Evolutionary conservation across 164 flowering plant genomes (phyloP), one percentile per base, ranked within the genome.

Genomic region (Cinnamomum chago): DNA sequence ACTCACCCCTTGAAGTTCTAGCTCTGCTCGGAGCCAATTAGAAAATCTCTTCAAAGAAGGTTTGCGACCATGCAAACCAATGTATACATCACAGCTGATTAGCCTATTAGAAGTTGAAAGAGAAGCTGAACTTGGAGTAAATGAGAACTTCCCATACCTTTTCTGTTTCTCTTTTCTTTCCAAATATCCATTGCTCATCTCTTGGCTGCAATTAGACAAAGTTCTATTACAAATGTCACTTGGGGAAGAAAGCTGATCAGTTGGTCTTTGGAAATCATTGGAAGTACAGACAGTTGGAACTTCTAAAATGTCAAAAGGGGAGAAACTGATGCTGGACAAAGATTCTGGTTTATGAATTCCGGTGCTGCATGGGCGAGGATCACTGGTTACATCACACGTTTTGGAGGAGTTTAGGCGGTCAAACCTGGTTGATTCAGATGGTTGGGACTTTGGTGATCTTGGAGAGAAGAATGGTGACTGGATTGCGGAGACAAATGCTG

Each of bases 401-500:
- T 77, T 84, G 77, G 83, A 67, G n/a, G 76, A 64, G 55, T 72
- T 76, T 65, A 72, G 86, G 67, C 74, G 65, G 68, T 88, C 90
- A 12, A 81, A 73, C 69, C 75, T 76, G 15, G 67, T 71, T 7
- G 86, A 77, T 68, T 89, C 92, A 2, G 90, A 81, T 70, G 76
- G 73, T 55, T 77, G 88, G 76, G 80, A 78, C 1, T 85, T 82
- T 67, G 99, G 86, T 2, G 98, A 87, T 75, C 88, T 86, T 50
- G 97, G 98, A 64, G 98, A 92, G 84, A 92, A 92, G 81, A 93
- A 92, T 0, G 99, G 99, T 0, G 99, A 92, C 71, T 91, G 97
- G 69, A 79, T 88, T 22, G 97, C 98, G 22, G 99, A 95, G 68
- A 87, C 85, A 74, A 95, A 95, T 70, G 87, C 80, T 0, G 99